Conservation (phyloP, 177 flowering plant species). For the Vitis hybrid region DNA sequence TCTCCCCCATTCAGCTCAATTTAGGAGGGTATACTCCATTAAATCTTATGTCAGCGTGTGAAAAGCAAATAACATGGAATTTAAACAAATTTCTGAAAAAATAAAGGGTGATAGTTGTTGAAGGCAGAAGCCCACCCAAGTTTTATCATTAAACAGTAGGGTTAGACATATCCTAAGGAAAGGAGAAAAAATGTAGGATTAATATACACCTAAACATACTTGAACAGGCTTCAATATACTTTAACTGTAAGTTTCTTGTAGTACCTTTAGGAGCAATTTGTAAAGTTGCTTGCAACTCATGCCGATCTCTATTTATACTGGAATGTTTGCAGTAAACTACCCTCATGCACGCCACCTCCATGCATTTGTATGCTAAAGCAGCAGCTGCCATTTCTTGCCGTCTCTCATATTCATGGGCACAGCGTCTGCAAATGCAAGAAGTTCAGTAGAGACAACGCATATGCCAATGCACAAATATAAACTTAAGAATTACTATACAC, state of each 20-base stretch:
- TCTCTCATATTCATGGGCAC: conserved; percentile 69
- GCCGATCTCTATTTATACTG: conserved; percentile 39
- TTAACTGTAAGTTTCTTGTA: neutral
- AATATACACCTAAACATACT: no score
- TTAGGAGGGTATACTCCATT: no score
- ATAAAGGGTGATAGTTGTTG: neutral
- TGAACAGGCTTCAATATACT: neutral
- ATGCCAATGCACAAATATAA: neutral
- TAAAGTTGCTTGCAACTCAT: conserved; percentile 58
- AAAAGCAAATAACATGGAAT: neutral
- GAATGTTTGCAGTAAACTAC: conserved; percentile 50
- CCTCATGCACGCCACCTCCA: conserved; percentile 81
- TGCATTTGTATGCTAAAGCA: conserved; percentile 83
- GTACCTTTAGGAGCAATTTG: conserved; percentile 62
- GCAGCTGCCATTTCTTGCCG: conserved; percentile 62
- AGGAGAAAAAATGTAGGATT: no score
- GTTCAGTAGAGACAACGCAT: neutral
- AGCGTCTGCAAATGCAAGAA: conserved; percentile 35
- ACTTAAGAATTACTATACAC: neutral
- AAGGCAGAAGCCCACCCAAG: no score
- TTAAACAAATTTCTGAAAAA: neutral
- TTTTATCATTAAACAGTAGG: no score
- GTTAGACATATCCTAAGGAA: no score
- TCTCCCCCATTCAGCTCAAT: no score
- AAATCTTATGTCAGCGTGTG: no score